Base-by-base conservation (phyloP, 1,284 basidiomycete genomes). In the Fistulinella staudtii region DNA sequence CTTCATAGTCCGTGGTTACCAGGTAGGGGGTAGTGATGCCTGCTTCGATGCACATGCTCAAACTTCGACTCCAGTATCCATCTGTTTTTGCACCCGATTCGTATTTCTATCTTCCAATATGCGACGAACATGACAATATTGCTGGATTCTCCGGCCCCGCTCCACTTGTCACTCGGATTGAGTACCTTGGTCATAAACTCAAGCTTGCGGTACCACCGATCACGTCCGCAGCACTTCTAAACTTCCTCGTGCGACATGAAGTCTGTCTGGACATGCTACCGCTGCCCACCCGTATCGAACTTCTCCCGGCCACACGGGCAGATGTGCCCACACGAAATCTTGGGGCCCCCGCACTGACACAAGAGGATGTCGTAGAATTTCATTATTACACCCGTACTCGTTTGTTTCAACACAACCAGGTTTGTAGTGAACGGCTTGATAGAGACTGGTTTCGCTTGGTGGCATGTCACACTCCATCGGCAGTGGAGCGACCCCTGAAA, bases 371-470 rank as follows among this genome's bases (percentile, higher is more conserved):
- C 24, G 39, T 47, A 3, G 61, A 69, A 29, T 73, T 70, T 45
- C 65, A 68, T 45, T 60, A 61, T 37, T 51, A 38, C 20, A 68
- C 63, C 30, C 69, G 72, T 3, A 68, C 69, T 17, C 54, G 49
- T 41, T 56, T 60, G 36, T 57, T 64, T 31, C 53, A 55, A 10
- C 51, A 52, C 29, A 34, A 45, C 33, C 51, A 51, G 2, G 44
- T 41, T 24, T 30, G 50, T 18, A 65, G 65, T 7, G 45, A 48
- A 35, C 49, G 45, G 21, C 65, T 70, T 40, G 75, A 76, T 51
- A 51, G 52, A 39, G 73, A 74, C 42, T 76, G 74, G 74, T 66
- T 60, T 50, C 69, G 72, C 29, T 47, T 71, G 18, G 70, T 70
- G 4, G 61, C 61, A 7, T 76, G 73, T 38, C 54, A 67, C 42